Conservation (phyloP, 2,329 filamentous ascomycete species). For the Trichoderma oligosporum region DNA sequence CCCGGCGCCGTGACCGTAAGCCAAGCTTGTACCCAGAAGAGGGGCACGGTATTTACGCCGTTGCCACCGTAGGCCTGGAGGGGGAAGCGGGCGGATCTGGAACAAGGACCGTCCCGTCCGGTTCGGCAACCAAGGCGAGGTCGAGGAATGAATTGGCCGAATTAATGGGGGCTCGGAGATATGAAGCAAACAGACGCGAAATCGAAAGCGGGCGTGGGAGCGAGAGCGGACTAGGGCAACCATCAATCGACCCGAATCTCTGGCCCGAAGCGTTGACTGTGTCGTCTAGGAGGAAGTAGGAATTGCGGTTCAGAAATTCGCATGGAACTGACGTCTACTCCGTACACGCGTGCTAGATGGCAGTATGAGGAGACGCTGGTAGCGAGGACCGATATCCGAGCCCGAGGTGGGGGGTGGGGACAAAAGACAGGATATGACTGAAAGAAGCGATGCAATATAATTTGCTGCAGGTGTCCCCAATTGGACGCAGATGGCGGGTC, state of each 20-base stretch:
- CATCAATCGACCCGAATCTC: conserved; percentile 3
- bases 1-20: conserved; percentile 4
- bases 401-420: conserved; percentile 7
- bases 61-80: not conserved
- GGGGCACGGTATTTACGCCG: conserved; percentile 10
- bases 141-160: conserved; percentile 5
- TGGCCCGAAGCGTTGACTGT: not conserved
- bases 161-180: conserved; percentile 12
- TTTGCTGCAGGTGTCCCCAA: not conserved
- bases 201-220: not conserved
- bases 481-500: conserved; percentile 9
- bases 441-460: not conserved
- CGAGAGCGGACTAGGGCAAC: conserved; percentile 12
- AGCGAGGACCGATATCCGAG: no score
- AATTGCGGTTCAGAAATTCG: not conserved
- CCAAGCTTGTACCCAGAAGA: not conserved
- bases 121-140: not conserved
- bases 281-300: not conserved
- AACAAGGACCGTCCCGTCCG: conserved; percentile 1
- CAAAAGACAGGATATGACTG: not conserved
- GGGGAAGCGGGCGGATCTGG: conserved; percentile 2
- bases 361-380: not conserved
- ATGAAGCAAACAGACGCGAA: not conserved
- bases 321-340: conserved; percentile 4
- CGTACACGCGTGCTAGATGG: conserved; percentile 6